Evolutionary conservation across 768 basidiomycete species (phyloP), one percentile per base, ranked within the genome.

Genomic region (Coprinopsis marcescibilis): DNA sequence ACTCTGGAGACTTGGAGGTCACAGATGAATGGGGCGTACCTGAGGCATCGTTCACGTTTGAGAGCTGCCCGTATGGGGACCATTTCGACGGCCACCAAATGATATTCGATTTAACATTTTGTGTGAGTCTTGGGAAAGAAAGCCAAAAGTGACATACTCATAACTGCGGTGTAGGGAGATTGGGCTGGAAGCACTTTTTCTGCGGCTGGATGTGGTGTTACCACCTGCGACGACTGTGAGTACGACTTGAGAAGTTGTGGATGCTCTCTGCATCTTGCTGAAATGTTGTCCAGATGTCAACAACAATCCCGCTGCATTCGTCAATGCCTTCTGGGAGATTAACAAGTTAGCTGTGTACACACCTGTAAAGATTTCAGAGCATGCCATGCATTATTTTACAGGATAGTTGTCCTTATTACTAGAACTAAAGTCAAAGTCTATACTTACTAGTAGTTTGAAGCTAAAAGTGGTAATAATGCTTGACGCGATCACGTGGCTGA

Each of bases 271-370:
- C 46, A 37, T 23, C 39, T 24, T n/a, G 30, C 24, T 6, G 14
- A 10, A 5, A 14, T 17, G 30, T 32, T 44, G 24, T 21, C 43
- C 27, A 82, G 80, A 71, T 52, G 84, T 86, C 24, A 60, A 78
- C 58, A 72, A 77, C 50, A 73, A 80, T 53, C 84, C 86, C 0
- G 48, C 56, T 4, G 72, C 69, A 11, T 87, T 87, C 62, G 32
- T 50, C 10, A 68, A 83, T 14, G 81, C 85, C 1, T 87, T 81
- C 61, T 89, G 83, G 83, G 78, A 77, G 51, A 70, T 89, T 60
- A 76, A 78, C 54, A 71, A 74, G 14, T 60, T 87, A 26, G 69
- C 72, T 25, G 68, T 85, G 13, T 88, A 83, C 55, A 67, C 63
- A 14, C 41, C 42, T 30, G 15, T 19, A 26, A 43, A 7, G 32